Base-by-base conservation (phyloP, 2,329 filamentous ascomycete genomes). In the Fusarium virguliforme region DNA sequence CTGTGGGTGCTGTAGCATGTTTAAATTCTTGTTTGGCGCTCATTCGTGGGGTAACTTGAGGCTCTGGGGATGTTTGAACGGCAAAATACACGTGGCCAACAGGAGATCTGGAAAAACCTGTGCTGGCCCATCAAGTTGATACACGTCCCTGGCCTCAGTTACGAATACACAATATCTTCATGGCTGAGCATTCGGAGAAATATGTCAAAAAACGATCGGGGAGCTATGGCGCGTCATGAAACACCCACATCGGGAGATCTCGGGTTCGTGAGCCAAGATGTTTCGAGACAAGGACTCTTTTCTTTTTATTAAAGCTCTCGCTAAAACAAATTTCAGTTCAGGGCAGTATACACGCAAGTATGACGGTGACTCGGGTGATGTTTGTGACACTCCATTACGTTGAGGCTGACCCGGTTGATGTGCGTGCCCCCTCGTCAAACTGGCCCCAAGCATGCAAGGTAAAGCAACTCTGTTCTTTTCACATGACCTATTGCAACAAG, bases 21-120 rank as follows among this genome's bases (percentile, higher is more conserved):
- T 48, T 48, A 48, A 48, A 18, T 12, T 24, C 43, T 48, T 48
- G 43, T 48, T 30, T 30, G 43, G 30, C 3, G 43, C 43, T 48
- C 43, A 48, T 48, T 48, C 43, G 43, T 48, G 43, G 43, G 43
- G 43, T 48, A 48, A 18, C 43, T 48, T 48, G 43, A 48, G 43
- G 43, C 43, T 48, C 43, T 48, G 26, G 43, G 3, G 43, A 48
- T 48, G 43, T 48, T 48, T 48, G 26, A 26, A 41, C 43, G 43
- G 43, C 6, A 26, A 48, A 48, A 48, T 48, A 30, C 1, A 15
- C 4, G 8, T 5, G 6, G 7, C 43, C 43, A 48, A 48, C 43
- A 8, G 9, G 1, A 1, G 12, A 15, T 2, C 43, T 13, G 15
- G 43, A 48, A 48, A 28, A 30, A 8, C 8, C 26, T 18, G n/a